Conservation (phyloP, 116 monocot species). For the Trichopus zeylanicus region DNA sequence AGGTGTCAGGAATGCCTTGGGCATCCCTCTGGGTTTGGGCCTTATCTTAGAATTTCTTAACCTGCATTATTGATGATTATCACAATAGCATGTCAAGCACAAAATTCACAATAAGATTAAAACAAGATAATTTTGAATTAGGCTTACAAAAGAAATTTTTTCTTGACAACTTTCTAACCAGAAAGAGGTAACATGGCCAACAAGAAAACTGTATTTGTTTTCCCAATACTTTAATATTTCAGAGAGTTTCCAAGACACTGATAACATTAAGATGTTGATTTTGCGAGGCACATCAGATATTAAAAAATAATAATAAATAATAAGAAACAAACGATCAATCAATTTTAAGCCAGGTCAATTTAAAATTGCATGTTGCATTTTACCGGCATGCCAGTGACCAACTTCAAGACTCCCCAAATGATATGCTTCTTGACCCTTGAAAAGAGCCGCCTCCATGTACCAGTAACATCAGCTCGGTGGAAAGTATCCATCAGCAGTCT, state of each 20-base stretch:
- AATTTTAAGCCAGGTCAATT: neutral
- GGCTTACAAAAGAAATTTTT: no score
- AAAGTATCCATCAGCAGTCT: conserved; percentile 97
- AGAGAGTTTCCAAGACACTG: no score
- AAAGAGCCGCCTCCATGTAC: conserved; percentile 94
- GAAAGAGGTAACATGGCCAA: neutral
- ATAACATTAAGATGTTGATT: no score
- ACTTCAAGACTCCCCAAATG: conserved; percentile 99
- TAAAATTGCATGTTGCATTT: conserved; percentile 1
- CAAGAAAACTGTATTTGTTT: no score
- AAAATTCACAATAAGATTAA: neutral
- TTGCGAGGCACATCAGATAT: no score
- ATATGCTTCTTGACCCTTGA: conserved; percentile 97
- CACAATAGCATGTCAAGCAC: neutral
- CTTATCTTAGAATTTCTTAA: conserved; percentile 96
- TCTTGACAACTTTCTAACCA: neutral
- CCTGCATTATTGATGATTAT: conserved; percentile 26
- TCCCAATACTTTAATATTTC: no score
- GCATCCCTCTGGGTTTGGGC: conserved; percentile 62
- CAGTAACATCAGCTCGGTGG: conserved; percentile 77
- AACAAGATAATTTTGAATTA: no score
- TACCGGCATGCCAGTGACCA: conserved; percentile 99
- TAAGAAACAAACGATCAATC: neutral
- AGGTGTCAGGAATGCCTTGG: conserved; percentile 44
- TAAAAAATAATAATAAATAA: no score